Base-by-base conservation (phyloP, 2,329 filamentous ascomycete species). In the Chaetomiaceae sp. region DNA sequence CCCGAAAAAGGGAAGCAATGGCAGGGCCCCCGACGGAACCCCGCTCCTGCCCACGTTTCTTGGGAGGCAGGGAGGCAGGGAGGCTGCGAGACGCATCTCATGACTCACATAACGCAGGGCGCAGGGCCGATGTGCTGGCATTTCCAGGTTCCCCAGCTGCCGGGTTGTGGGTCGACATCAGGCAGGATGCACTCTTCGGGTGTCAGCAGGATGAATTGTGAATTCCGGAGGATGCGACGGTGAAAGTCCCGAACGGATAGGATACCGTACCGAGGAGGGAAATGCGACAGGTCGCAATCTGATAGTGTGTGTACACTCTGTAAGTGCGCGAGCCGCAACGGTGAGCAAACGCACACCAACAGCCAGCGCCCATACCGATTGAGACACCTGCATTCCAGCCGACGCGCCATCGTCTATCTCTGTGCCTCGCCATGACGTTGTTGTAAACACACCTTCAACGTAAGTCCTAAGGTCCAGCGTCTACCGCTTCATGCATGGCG, bases 21-120 rank as follows among this genome's bases (percentile, higher is more conserved):
- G n/a, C n/a, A n/a, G n/a, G n/a, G n/a, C n/a, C 25, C 9, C 5
- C 25, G 25, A 30, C 36, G 21, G 16, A 30, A 27, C 32, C 40
- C 34, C 42, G 36, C 38, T 25, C 27, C 29, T 20, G 44, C 52
- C 48, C 52, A 51, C 48, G 52, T 51, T 40, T 18, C 30, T 23
- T n/a, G n/a, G n/a, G n/a, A n/a, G n/a, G n/a, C n/a, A n/a, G n/a
- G n/a, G n/a, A n/a, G n/a, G n/a, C n/a, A n/a, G 43, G 43, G 33
- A 20, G n/a, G 38, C 13, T 50, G 47, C 36, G 16, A n/a, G 27
- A 48, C 27, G 27, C 48, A 47, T 36, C n/a, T 16, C 45, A 49
- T 54, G 52, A 54, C 46, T 54, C 52, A 46, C 46, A 54, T 45
- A 33, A n/a, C 18, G 51, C 44, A 37, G 48, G 9, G 23, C 20